A percentile compares a stretch with the other conserved stretches of the same genome.
Conservation (phyloP, 371 early-diverging fungal genomes). For the Saksenaea vasiformis region DNA sequence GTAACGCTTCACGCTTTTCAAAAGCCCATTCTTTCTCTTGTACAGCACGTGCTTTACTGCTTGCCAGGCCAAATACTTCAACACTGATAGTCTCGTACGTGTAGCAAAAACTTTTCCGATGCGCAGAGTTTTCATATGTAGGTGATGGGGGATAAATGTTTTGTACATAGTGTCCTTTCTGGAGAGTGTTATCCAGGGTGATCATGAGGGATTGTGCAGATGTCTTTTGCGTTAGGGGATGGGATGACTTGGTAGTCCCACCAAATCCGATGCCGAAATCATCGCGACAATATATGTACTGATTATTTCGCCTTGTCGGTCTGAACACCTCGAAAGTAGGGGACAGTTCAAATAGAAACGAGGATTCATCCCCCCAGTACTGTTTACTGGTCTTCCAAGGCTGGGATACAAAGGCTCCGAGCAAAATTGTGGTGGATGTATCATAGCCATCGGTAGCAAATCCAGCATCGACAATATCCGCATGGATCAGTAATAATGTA, state of each 20-base stretch:
- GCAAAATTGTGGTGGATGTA: constrained; percentile 16
- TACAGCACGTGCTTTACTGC: constrained; percentile 37
- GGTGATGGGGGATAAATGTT: constrained; percentile 43
- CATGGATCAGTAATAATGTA: constrained; percentile 53
- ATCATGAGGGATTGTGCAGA: constrained; percentile 22
- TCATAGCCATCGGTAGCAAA: not conserved
- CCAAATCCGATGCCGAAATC: constrained; percentile 66
- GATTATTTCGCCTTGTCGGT: constrained; percentile 33
- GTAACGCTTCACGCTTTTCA: constrained; percentile 56
- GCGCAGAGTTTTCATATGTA: constrained; percentile 21
- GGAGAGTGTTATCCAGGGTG: constrained; percentile 48
- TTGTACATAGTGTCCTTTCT: constrained; percentile 46
- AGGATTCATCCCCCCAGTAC: constrained; percentile 55
- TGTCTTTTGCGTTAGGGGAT: constrained; percentile 4
- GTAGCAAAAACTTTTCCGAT: constrained; percentile 15
- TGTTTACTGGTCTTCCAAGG: constrained; percentile 61
- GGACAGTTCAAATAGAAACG: constrained; percentile 57
- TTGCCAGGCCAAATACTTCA: constrained; percentile 65
- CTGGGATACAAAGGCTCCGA: constrained; percentile 59
- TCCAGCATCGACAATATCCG: constrained; percentile 17
- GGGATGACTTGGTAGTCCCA: constrained; percentile 23
- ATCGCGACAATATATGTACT: constrained; percentile 54
- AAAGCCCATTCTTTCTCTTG: constrained; percentile 61
- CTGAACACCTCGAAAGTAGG: constrained; percentile 59
- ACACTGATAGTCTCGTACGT: constrained; percentile 56